These are phyloP conservation scores for Gaeumannomyces sp. DNA, from an alignment of 2,329 filamentous ascomycete genomes.

Conservation along the genomic window DNA sequence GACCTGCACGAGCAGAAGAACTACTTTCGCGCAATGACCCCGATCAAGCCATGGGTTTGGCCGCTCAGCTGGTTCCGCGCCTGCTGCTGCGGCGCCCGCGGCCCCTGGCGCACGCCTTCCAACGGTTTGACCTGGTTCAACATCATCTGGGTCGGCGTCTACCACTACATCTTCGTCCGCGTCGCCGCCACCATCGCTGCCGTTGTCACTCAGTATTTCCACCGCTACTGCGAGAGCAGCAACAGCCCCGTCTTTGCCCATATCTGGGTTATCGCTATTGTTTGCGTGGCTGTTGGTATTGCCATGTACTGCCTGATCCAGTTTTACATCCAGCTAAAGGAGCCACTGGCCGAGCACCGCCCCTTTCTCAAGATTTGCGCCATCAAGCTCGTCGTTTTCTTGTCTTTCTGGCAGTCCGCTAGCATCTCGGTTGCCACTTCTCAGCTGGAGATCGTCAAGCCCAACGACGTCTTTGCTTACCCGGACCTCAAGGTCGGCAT, in stretches of 20 bases:
- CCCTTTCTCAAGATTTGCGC: constrained; percentile 77
- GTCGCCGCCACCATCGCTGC: constrained; percentile 74
- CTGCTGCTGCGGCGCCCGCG: constrained; percentile 63
- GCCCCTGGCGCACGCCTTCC: constrained; percentile 65
- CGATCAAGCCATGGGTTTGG: constrained; percentile 66
- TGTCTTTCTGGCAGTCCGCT: constrained; percentile 77
- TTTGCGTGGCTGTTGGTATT: constrained; percentile 66
- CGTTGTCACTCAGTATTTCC: constrained; percentile 63
- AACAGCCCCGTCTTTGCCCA: constrained; percentile 75
- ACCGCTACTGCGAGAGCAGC: constrained; percentile 71
- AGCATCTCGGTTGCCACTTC: constrained; percentile 47
- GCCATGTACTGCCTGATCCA: constrained; percentile 89
- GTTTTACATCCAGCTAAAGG: constrained; percentile 73
- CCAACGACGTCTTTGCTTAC: constrained; percentile 56
- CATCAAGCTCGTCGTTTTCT: constrained; percentile 87
- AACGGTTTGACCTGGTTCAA: constrained; percentile 91
- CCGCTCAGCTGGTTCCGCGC: constrained; percentile 65
- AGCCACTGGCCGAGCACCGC: constrained; percentile 59
- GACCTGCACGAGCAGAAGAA: constrained; percentile 75
- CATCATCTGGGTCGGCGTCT: constrained; percentile 73
- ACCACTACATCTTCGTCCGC: constrained; percentile 80
- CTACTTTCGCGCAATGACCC: constrained; percentile 65
- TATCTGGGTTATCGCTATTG: constrained; percentile 68
- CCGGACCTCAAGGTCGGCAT: constrained; percentile 78
- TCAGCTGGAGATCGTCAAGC: constrained; percentile 54